These are phyloP conservation scores for Tylopilus subfusipes DNA, from an alignment of 768 basidiomycete genomes.

Conservation along the genomic window DNA sequence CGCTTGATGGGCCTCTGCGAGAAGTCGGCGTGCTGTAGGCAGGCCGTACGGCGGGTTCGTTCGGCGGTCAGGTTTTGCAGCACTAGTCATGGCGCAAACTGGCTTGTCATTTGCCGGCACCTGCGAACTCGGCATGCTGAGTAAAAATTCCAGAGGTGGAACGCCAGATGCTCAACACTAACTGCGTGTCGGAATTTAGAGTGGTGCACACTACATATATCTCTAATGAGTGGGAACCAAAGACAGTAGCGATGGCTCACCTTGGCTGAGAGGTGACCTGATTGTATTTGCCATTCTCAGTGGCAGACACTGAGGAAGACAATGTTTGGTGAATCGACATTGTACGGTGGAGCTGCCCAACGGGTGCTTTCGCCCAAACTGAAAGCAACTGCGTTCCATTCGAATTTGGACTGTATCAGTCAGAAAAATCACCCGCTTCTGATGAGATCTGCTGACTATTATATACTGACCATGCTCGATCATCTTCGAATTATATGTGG, in stretches of 20 bases:
- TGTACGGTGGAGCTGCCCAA: background rate
- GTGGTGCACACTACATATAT: background rate
- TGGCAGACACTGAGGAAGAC: conserved; percentile 1
- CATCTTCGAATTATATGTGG: background rate
- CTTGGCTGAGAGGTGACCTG: conserved; percentile 15
- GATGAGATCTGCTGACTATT: background rate
- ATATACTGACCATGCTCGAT: background rate
- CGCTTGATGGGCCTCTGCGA: conserved; percentile 30
- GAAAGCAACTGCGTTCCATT: conserved; percentile 1
- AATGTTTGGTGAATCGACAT: background rate
- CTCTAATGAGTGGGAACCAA: conserved; percentile 11
- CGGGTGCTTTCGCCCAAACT: background rate
- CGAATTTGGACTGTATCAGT: background rate
- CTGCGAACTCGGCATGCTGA: conserved; percentile 9
- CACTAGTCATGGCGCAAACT: background rate
- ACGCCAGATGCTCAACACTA: conserved; percentile 2
- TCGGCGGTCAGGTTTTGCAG: background rate
- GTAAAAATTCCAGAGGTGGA: background rate
- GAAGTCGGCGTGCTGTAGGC: conserved; percentile 15
- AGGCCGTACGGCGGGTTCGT: background rate
- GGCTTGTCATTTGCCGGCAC: background rate
- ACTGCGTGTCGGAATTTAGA: conserved; percentile 4
- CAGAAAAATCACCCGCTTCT: background rate
- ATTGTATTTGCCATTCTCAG: conserved; percentile 13
- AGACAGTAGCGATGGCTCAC: conserved; percentile 19